These are phyloP conservation scores for Obba rivulosa DNA, from an alignment of 768 basidiomycete species.

Conservation along the genomic window DNA sequence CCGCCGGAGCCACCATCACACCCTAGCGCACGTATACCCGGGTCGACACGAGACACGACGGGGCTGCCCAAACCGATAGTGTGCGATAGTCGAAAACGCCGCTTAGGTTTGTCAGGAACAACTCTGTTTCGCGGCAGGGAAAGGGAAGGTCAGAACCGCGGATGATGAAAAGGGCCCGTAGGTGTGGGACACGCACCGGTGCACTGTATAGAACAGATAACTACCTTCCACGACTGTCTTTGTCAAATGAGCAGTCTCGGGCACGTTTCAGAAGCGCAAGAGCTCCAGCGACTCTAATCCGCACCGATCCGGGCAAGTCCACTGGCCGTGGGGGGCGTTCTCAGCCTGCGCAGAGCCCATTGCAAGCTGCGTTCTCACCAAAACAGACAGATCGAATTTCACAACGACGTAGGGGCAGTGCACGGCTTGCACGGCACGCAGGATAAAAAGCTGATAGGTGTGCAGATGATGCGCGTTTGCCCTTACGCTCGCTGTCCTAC, in stretches of 20 bases:
- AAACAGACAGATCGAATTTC: too few relatives aligned
- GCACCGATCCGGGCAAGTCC: conserved; percentile 14
- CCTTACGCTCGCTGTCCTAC: too few relatives aligned
- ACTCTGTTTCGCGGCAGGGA: conserved; percentile 18
- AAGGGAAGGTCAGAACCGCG: conserved; percentile 16
- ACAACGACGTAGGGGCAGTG: too few relatives aligned
- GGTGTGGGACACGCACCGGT: conserved; percentile 11
- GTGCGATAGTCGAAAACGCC: conserved; percentile 11
- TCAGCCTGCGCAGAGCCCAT: conserved; percentile 5
- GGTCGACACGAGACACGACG: conserved; percentile 4
- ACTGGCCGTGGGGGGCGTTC: conserved; percentile 14
- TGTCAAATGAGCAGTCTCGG: conserved; percentile 12
- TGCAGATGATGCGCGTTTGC: too few relatives aligned
- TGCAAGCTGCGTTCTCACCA: conserved; percentile 8
- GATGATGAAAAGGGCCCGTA: conserved; percentile 12
- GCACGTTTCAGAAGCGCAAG: conserved; percentile 14
- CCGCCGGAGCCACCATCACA: too few relatives aligned
- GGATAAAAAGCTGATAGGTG: too few relatives aligned
- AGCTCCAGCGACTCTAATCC: conserved; percentile 13
- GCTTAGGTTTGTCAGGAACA: conserved; percentile 10
- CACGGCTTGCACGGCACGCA: too few relatives aligned
- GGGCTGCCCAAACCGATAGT: conserved; percentile 9
- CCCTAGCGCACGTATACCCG: too few relatives aligned
- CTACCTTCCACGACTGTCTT: conserved; percentile 11
- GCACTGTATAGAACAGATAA: conserved; percentile 10